phyloP scores from a whole-genome alignment of 805 yeast species.

The Millerozyma acaciae region DNA sequence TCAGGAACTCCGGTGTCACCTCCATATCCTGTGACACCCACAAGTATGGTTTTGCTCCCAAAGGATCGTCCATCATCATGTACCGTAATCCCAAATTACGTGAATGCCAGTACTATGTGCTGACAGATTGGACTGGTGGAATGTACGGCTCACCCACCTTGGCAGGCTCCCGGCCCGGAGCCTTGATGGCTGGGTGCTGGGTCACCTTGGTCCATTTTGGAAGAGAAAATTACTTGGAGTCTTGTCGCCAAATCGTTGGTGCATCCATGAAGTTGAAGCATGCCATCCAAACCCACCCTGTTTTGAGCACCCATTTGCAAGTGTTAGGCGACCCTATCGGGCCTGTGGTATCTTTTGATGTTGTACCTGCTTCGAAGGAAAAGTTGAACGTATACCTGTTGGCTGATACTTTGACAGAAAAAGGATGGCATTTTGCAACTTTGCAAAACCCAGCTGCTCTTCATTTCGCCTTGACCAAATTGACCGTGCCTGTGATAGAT shows the following conservation, averaged over 20 bases:
- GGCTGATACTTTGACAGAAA: conserved; percentile 61
- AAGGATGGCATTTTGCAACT: conserved; percentile 88
- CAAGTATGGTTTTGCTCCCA: conserved; percentile 97
- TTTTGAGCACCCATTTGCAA: conserved; percentile 49
- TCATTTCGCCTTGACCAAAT: conserved; percentile 82
- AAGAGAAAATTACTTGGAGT: conserved; percentile 69
- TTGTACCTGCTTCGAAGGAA: conserved; percentile 25
- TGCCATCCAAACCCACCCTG: conserved; percentile 41
- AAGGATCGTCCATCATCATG: conserved; percentile 92
- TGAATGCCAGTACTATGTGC: conserved; percentile 76
- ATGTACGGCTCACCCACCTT: conserved; percentile 93
- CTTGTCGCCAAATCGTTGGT: conserved; percentile 62
- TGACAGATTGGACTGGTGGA: conserved; percentile 90
- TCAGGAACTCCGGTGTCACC: conserved; percentile 84
- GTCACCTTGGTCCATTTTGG: conserved; percentile 85
- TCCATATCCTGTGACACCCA: conserved; percentile 99
- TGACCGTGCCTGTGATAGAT: conserved; percentile 60
- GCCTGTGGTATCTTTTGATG: conserved; percentile 78
- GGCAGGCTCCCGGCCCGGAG: conserved; percentile 97
- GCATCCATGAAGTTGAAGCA: conserved; percentile 58
- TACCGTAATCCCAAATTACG: conserved; percentile 69
- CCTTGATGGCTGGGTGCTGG: conserved; percentile 97
- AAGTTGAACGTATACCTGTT: conserved; percentile 68
- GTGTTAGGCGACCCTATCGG: conserved; percentile 82
- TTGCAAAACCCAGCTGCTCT: conserved; percentile 88